phyloP scores from a whole-genome alignment of 495 filamentous ascomycete genomes.

The Hypoxylon fragiforme region DNA sequence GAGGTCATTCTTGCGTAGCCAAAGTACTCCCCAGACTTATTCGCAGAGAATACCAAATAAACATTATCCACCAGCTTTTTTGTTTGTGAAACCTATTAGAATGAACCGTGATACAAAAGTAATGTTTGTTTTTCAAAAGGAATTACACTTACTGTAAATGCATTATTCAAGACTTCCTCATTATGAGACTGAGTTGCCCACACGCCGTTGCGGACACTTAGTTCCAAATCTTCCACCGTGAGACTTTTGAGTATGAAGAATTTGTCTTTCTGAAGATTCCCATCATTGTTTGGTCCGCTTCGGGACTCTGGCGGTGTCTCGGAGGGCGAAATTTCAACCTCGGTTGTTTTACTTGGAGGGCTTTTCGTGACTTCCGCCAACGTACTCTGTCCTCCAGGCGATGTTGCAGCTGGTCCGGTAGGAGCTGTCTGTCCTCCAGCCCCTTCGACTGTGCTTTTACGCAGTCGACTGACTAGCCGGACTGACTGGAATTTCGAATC shows the following conservation, averaged over 20 bases:
- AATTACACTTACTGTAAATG: conserved; percentile 68
- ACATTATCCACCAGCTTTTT: conserved; percentile 85
- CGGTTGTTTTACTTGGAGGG: conserved; percentile 20
- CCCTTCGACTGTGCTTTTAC: conserved; percentile 62
- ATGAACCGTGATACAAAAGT: neutral
- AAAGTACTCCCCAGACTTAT: conserved; percentile 98
- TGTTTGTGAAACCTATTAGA: conserved; percentile 19
- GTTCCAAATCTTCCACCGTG: conserved; percentile 89
- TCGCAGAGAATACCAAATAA: conserved; percentile 96
- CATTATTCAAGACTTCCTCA: conserved; percentile 78
- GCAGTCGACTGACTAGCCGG: conserved; percentile 85
- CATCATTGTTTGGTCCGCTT: conserved; percentile 16
- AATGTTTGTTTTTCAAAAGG: too few relatives aligned
- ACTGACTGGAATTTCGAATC: conserved; percentile 89
- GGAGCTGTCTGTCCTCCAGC: conserved; percentile 54
- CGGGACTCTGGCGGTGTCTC: conserved; percentile 16
- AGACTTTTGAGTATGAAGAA: conserved; percentile 95
- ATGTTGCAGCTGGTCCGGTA: conserved; percentile 54
- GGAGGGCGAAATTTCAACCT: conserved; percentile 16
- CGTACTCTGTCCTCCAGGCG: conserved; percentile 28
- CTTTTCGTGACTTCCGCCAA: conserved; percentile 27
- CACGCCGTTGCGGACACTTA: conserved; percentile 82
- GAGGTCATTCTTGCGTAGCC: conserved; percentile 94
- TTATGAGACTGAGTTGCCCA: conserved; percentile 98
- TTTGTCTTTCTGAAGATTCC: conserved; percentile 58